phyloP scores from a whole-genome alignment of 257 asterid genomes.

The Coffea canephora region DNA sequence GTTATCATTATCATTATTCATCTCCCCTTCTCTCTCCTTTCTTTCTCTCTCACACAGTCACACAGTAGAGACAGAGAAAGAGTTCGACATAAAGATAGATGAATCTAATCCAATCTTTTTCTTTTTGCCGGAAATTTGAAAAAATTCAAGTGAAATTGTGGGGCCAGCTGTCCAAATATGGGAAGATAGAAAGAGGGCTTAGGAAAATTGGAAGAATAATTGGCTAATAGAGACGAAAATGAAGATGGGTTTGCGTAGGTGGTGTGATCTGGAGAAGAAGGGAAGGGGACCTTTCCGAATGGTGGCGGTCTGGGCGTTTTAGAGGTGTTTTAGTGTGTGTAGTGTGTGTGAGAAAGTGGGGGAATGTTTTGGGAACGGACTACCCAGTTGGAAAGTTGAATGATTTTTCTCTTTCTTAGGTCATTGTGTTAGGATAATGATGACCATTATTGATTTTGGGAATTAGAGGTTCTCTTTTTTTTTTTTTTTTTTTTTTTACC shows the following conservation, averaged over 20 bases:
- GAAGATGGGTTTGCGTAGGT: slow-evolving; percentile 11
- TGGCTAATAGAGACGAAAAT: slow-evolving; percentile 3
- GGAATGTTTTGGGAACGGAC: slow-evolving; percentile 44
- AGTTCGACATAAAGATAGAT: neutral
- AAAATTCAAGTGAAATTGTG: neutral
- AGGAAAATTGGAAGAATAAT: slow-evolving; percentile 8
- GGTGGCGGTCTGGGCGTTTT: slow-evolving; percentile 52
- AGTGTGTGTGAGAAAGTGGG: neutral
- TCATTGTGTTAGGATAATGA: slow-evolving; percentile 19
- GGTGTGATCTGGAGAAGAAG: slow-evolving; percentile 42
- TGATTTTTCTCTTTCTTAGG: slow-evolving; percentile 20
- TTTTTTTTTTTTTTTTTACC: neutral
- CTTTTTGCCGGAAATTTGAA: neutral
- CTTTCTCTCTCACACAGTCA: slow-evolving; percentile 1
- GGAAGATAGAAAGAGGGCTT: slow-evolving; percentile 27
- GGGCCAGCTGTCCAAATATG: neutral
- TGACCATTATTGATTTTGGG: no score
- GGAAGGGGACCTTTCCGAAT: slow-evolving; percentile 12
- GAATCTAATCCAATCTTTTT: neutral
- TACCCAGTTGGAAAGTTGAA: slow-evolving; percentile 10
- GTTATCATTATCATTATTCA: slow-evolving; percentile 40
- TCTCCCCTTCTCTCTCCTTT: slow-evolving; percentile 23
- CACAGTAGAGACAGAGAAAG: neutral
- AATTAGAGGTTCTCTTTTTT: neutral
- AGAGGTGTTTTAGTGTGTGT: slow-evolving; percentile 14